Evolutionary conservation across 2,329 filamentous ascomycete species (phyloP), one percentile per base, ranked within the genome.

Genomic region (Endocalyx cinctus): DNA sequence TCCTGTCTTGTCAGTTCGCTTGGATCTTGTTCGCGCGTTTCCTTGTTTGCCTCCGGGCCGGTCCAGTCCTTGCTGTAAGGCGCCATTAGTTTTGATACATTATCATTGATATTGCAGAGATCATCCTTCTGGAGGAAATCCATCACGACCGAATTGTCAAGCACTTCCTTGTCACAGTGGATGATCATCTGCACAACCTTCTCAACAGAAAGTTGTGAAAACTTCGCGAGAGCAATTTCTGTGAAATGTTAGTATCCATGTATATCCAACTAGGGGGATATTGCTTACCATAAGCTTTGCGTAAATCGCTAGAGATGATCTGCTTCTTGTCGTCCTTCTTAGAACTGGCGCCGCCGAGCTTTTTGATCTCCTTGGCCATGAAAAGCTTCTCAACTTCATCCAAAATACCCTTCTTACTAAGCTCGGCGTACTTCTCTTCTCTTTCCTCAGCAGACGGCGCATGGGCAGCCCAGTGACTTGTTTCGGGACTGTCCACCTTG

Each of bases 341-440:
- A 49, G 79, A 77, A 35, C 64, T 58, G 43, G 77, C 74, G 49
- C 77, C 75, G 43, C 87, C 87, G 52, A 97, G 70, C 45, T 82
- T 77, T 67, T 94, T 96, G 64, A 88, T 90, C 61, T 98, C 92
- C 64, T 96, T 97, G 33, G 92, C 90, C 76, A 94, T 79, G 67
- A 98, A 98, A 25, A 97, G 72, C 60, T 94, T 94, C 65, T 98
- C 92, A 34, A 98, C 90, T 63, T 97, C 92, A 47, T 97, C 92
- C 46, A 97, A 71, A 42, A 98, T 94, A 67, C 92, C 92, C 69
- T 90, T 95, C 55, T 84, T 84, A 38, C 87, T 89, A 39, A 98
- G 74, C 54, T 97, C 92, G 25, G 84, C 79, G 56, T 97, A 97
- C 61, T 96, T 96, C 63, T 95, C 87, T 64, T 98, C 92, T 55